These are phyloP conservation scores for Dipteronia sinensis DNA, from an alignment of 345 rosid genomes.

Conservation along the genomic window DNA sequence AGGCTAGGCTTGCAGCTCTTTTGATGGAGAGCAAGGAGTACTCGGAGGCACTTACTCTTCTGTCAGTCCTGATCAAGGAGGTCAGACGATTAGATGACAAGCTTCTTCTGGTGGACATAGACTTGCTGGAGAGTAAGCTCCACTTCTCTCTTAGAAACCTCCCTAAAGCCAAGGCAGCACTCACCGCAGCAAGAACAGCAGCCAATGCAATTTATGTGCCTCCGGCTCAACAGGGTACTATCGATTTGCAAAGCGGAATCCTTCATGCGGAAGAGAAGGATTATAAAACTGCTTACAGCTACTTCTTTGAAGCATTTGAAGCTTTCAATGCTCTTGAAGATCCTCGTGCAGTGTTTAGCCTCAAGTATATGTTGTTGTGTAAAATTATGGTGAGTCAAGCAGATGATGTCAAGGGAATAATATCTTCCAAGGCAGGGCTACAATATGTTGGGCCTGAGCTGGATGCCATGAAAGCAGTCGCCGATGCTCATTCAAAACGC, in stretches of 20 bases:
- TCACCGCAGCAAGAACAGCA: conserved; percentile 91
- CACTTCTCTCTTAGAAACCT: conserved; percentile 84
- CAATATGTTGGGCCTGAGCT: conserved; percentile 76
- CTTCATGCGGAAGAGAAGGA: conserved; percentile 98
- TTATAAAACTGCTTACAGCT: conserved; percentile 88
- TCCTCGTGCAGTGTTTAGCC: conserved; percentile 77
- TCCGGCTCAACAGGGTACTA: conserved; percentile 90
- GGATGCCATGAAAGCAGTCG: conserved; percentile 94
- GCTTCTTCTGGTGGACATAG: conserved; percentile 83
- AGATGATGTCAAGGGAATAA: conserved; percentile 83
- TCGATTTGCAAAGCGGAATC: conserved; percentile 90
- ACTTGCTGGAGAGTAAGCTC: conserved; percentile 82
- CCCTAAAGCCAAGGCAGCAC: conserved; percentile 91
- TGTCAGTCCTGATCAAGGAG: conserved; percentile 69
- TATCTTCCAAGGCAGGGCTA: conserved; percentile 85
- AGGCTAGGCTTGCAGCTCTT: conserved; percentile 86
- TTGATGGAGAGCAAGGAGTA: conserved; percentile 79
- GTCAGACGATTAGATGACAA: conserved; percentile 89
- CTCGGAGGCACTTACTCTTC: conserved; percentile 66
- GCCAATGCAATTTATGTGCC: conserved; percentile 92
- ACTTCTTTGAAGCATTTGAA: conserved; percentile 94
- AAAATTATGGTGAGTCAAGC: conserved; percentile 94
- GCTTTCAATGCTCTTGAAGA: conserved; percentile 84
- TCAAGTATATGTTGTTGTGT: conserved; percentile 85
- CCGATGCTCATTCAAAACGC: conserved; percentile 84